These are phyloP conservation scores for Nannochloropsis gaditana DNA, from an alignment of 108 stramenopile genomes.

Conservation along the genomic window DNA sequence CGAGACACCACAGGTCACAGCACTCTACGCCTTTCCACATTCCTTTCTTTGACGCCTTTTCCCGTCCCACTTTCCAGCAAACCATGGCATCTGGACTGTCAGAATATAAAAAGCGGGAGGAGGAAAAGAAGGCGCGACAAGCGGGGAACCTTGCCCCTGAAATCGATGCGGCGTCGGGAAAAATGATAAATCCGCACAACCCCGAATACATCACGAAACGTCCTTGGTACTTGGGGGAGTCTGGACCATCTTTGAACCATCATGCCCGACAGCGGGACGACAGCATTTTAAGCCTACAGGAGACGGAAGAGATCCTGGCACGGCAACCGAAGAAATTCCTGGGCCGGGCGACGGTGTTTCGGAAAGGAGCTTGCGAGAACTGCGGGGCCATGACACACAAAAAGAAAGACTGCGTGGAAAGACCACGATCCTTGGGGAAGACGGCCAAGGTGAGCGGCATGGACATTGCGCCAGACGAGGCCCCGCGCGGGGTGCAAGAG, in stretches of 20 bases:
- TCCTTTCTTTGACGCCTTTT: neutral
- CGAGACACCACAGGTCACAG: neutral
- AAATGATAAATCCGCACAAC: conserved; percentile 99
- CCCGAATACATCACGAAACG: conserved; percentile 97
- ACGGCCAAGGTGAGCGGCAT: conserved; percentile 43
- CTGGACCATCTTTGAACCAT: conserved; percentile 82
- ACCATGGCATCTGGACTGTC: neutral
- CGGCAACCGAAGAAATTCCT: neutral
- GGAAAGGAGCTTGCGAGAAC: conserved; percentile 60
- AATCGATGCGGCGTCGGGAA: conserved; percentile 47
- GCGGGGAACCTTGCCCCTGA: conserved; percentile 49
- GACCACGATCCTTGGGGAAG: conserved; percentile 47
- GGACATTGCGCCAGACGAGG: conserved; percentile 33
- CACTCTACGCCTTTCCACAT: neutral
- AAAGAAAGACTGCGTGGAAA: conserved; percentile 57
- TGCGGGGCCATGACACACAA: conserved; percentile 80
- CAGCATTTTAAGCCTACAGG: conserved; percentile 36
- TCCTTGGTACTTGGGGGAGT: conserved; percentile 91
- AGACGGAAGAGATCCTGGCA: conserved; percentile 43
- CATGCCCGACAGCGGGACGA: conserved; percentile 71
- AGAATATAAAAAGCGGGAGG: conserved; percentile 26
- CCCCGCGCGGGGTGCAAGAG: conserved; percentile 29
- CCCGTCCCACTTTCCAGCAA: neutral
- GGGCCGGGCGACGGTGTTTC: conserved; percentile 10
- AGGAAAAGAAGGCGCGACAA: conserved; percentile 47